Percentiles rank a stretch among this genome's conserved stretches.
These are phyloP conservation scores for Tolypocladium paradoxum DNA, from an alignment of 2,329 filamentous ascomycete species.

Conservation along the genomic window DNA sequence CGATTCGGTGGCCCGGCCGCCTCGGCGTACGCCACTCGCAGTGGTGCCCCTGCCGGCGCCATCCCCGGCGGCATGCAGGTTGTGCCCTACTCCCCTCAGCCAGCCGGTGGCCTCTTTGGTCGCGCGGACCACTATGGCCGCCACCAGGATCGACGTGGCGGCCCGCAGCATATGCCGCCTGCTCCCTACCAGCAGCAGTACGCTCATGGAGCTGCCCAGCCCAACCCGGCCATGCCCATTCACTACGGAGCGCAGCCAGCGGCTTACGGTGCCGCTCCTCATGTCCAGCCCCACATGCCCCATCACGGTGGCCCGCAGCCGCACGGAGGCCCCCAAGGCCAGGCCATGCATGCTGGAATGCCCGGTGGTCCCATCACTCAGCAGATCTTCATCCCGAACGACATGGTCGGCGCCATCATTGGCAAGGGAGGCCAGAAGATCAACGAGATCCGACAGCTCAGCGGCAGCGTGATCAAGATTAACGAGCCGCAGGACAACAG, in stretches of 20 bases:
- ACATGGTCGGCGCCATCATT: slow-evolving; percentile 99
- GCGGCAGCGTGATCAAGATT: slow-evolving; percentile 98
- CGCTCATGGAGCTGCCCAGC: slow-evolving; percentile 49
- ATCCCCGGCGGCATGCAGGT: slow-evolving; percentile 98
- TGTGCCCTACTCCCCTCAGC: slow-evolving; percentile 92
- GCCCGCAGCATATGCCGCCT: slow-evolving; percentile 60
- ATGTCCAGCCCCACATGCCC: slow-evolving; percentile 60
- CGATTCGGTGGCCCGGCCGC: slow-evolving; percentile 91
- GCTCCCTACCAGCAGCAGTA: slow-evolving; percentile 64
- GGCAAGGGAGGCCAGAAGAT: slow-evolving; percentile 98
- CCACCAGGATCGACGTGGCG: slow-evolving; percentile 57
- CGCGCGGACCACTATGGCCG: slow-evolving; percentile 75
- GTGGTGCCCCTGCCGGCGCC: slow-evolving; percentile 82
- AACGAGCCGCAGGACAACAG: slow-evolving; percentile 98
- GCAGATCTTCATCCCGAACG: slow-evolving; percentile 98
- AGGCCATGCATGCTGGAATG: slow-evolving; percentile 60
- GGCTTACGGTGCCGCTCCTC: slow-evolving; percentile 68
- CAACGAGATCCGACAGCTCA: slow-evolving; percentile 95
- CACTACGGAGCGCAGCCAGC: slow-evolving; percentile 69
- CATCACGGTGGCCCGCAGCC: slow-evolving; percentile 47
- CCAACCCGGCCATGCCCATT: slow-evolving; percentile 54
- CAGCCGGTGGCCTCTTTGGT: slow-evolving; percentile 84
- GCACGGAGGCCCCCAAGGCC: slow-evolving; percentile 56
- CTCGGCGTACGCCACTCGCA: slow-evolving; percentile 94
- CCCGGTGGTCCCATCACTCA: slow-evolving; percentile 66